Conservation (phyloP, 2,329 filamentous ascomycete species). For the Trichoderma arundinaceum region DNA sequence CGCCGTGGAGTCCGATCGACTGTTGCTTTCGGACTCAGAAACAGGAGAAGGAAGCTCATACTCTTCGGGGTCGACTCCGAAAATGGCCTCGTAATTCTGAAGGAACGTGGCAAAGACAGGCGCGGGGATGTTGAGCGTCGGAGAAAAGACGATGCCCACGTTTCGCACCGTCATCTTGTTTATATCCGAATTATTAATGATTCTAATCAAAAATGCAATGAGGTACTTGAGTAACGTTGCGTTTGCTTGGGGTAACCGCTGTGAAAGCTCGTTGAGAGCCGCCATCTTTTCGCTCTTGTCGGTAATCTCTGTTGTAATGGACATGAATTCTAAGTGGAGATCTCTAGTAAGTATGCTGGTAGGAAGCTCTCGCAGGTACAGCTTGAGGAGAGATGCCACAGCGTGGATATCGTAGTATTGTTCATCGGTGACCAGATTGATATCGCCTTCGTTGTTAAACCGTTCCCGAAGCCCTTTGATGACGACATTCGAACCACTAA, state of each 20-base stretch:
- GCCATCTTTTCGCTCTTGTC: constrained; percentile 77
- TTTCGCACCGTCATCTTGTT: constrained; percentile 99
- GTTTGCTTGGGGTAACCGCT: constrained; percentile 80
- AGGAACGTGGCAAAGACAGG: constrained; percentile 93
- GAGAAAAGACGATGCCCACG: constrained; percentile 96
- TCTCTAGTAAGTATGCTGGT: constrained; percentile 90
- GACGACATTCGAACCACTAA: constrained; percentile 95
- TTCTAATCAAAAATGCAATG: constrained; percentile 85
- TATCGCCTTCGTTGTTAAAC: constrained; percentile 91
- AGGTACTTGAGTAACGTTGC: constrained; percentile 81
- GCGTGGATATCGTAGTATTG: constrained; percentile 96
- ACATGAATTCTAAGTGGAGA: constrained; percentile 85
- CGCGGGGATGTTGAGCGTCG: constrained; percentile 93
- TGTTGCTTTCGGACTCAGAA: constrained; percentile 47
- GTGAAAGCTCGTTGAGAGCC: constrained; percentile 77
- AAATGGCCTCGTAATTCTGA: constrained; percentile 87
- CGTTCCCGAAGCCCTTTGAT: constrained; percentile 90
- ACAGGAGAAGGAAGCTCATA: constrained; percentile 61
- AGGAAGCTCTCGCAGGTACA: constrained; percentile 91
- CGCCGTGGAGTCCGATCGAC: constrained; percentile 40
- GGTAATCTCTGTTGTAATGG: constrained; percentile 77
- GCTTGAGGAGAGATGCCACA: constrained; percentile 89
- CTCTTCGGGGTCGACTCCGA: constrained; percentile 71
- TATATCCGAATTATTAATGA: constrained; percentile 84
- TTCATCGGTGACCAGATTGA: constrained; percentile 81